These are phyloP conservation scores for Amesomyces nigricolor DNA, from an alignment of 2,329 filamentous ascomycete species.

Conservation along the genomic window DNA sequence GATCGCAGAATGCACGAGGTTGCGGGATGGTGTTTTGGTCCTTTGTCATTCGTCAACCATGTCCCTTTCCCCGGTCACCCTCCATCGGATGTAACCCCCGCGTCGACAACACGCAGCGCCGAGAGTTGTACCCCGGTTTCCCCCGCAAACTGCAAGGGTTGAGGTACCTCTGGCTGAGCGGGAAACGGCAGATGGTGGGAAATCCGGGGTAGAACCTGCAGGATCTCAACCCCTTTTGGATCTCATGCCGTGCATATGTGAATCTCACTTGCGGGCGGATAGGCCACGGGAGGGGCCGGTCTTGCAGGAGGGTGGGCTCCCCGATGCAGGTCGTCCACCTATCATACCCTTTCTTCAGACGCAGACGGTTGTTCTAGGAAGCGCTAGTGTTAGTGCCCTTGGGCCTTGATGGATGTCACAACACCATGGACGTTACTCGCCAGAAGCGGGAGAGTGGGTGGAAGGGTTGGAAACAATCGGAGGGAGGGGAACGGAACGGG, in stretches of 20 bases:
- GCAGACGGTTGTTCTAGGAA: too few species aligned
- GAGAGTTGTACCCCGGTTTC: not conserved
- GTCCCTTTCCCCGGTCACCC: not conserved
- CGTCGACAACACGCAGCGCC: not conserved
- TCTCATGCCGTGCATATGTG: conserved; percentile 1
- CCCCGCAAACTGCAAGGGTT: conserved; percentile 1
- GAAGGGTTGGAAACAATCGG: too few species aligned
- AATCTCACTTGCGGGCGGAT: not conserved
- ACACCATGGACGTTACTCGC: not conserved
- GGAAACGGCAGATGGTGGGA: not conserved
- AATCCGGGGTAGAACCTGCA: conserved; percentile 12
- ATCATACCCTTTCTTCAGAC: too few species aligned
- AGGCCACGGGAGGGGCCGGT: not conserved
- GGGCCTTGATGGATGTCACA: not conserved
- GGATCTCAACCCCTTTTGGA: not conserved
- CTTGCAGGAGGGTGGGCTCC: not conserved
- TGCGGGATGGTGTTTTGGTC: not conserved
- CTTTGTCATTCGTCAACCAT: not conserved
- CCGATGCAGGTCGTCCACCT: not conserved
- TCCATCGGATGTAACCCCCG: conserved; percentile 3
- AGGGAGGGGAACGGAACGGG: too few species aligned
- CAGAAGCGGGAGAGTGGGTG: too few species aligned
- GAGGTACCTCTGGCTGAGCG: too few species aligned
- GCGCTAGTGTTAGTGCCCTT: too few species aligned
- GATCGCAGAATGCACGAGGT: not conserved